phyloP scores from a whole-genome alignment of 352 stramenopile species.

The Globisporangium perplexum region DNA sequence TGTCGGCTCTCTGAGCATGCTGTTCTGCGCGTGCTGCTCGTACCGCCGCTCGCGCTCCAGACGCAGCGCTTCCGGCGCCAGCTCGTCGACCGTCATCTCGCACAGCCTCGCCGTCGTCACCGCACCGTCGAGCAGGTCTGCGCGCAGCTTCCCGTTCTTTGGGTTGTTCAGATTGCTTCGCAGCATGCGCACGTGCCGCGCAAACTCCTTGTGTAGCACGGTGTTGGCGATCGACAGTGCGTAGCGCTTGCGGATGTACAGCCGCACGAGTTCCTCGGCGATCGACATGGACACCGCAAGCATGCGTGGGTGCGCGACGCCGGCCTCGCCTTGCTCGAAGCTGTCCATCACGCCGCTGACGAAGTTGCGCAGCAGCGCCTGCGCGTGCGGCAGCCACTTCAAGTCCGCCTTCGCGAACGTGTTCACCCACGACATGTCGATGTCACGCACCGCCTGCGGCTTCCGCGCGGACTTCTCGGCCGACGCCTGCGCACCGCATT shows the following conservation, averaged over 20 bases:
- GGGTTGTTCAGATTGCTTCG: conserved; percentile 38
- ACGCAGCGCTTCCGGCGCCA: conserved; percentile 45
- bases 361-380: conserved; percentile 26
- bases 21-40: conserved; percentile 36
- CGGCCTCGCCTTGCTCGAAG: conserved; percentile 26
- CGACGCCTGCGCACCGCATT: no score
- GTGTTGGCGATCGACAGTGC: conserved; percentile 18
- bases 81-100: conserved; percentile 40
- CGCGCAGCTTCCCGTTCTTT: conserved; percentile 32
- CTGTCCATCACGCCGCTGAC: conserved; percentile 28
- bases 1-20: conserved; percentile 29
- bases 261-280: conserved; percentile 21
- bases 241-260: conserved; percentile 32
- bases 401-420: conserved; percentile 21
- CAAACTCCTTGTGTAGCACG: conserved; percentile 35
- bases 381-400: conserved; percentile 31
- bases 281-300: conserved; percentile 15
- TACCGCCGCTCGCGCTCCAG: conserved; percentile 32
- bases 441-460: conserved; percentile 6
- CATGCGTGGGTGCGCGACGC: conserved; percentile 13
- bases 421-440: conserved; percentile 32
- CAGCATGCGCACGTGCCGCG: conserved; percentile 42
- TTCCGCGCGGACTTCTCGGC: neutral
- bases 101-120: conserved; percentile 24
- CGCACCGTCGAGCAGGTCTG: conserved; percentile 25